These are phyloP conservation scores for Dictyostelium capitatum DNA, from an alignment of 78 protist species.

Conservation along the genomic window DNA sequence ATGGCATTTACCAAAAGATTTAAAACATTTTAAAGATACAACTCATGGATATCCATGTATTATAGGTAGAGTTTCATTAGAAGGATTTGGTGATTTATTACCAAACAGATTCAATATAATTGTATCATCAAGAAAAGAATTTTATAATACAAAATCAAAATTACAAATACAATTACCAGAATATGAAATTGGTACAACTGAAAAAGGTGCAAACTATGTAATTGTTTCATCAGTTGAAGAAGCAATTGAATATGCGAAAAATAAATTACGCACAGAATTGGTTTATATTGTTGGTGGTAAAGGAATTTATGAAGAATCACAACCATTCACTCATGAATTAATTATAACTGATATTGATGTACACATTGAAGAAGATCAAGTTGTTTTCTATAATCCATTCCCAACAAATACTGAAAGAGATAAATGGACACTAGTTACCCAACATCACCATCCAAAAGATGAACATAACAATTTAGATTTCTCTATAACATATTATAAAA, in stretches of 20 bases:
- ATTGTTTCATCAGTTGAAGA: background rate
- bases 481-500: background rate
- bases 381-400: conserved; percentile 1
- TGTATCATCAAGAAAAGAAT: background rate
- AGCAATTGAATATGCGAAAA: background rate
- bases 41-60: background rate
- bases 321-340: conserved; percentile 1
- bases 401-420: background rate
- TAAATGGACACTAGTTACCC: background rate
- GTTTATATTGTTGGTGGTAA: conserved; percentile 25
- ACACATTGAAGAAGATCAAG: background rate
- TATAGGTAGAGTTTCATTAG: conserved; percentile 7
- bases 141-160: background rate
- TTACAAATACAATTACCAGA: background rate
- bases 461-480: conserved; percentile 8
- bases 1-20: conserved; percentile 15
- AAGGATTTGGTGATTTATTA: conserved; percentile 12
- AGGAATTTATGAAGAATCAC: conserved; percentile 1
- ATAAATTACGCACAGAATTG: background rate
- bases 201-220: background rate
- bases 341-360: background rate
- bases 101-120: conserved; percentile 20
- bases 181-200: conserved; percentile 8
- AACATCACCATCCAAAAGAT: conserved; percentile 8
- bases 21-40: conserved; percentile 20